These are phyloP conservation scores for Acanthochlamys bracteata DNA, from an alignment of 106 monocot genomes.

Conservation along the genomic window DNA sequence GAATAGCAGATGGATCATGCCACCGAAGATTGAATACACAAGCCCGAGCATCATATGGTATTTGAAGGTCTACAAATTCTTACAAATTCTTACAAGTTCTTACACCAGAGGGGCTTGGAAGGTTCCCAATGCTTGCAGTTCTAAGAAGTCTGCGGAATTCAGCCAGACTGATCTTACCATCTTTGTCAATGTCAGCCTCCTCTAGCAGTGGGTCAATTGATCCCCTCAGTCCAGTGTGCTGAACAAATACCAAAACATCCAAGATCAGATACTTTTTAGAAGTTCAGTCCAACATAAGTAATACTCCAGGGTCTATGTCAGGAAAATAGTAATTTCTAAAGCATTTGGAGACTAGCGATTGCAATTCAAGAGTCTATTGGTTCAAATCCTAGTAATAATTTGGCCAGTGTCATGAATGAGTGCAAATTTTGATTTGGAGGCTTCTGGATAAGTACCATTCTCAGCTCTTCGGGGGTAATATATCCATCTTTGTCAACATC, in stretches of 20 bases:
- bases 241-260: conserved; percentile 6
- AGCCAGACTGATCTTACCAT: conserved; percentile 86
- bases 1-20: background rate
- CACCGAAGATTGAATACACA: background rate
- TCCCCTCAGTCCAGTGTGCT: conserved; percentile 82
- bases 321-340: too few relatives aligned
- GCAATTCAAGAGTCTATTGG: too few relatives aligned
- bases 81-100: conserved; percentile 10
- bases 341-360: too few relatives aligned
- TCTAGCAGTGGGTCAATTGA: conserved; percentile 76
- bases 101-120: conserved; percentile 37
- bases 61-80: conserved; percentile 5
- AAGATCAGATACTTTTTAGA: background rate
- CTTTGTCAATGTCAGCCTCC: conserved; percentile 88
- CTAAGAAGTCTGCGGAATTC: conserved; percentile 83
- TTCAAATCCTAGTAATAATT: too few relatives aligned
- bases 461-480: conserved; percentile 88
- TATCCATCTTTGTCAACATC: conserved; percentile 87
- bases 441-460: conserved; percentile 39
- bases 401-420: too few relatives aligned
- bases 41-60: background rate
- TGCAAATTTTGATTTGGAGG: background rate
- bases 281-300: too few relatives aligned
- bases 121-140: conserved; percentile 67
- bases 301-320: too few relatives aligned